Conservation (phyloP, 306 rosid genomes). For the Carpinus viminea region DNA sequence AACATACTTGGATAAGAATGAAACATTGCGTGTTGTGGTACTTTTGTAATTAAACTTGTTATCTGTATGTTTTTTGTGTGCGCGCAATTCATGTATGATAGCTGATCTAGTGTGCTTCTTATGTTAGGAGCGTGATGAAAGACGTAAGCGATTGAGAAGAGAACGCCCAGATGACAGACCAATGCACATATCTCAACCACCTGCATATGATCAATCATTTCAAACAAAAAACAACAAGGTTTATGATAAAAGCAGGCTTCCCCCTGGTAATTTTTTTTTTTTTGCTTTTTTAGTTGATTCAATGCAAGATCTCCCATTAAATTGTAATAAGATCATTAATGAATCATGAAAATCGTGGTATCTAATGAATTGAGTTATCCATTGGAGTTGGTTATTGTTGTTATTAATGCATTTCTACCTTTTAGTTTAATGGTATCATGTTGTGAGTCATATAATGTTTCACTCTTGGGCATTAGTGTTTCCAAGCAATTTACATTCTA, state of each 20-base stretch:
- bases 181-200: slow-evolving; percentile 53
- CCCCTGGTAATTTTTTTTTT: slow-evolving; percentile 70
- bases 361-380: background rate
- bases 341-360: background rate
- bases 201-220: slow-evolving; percentile 58
- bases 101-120: slow-evolving; percentile 28
- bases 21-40: background rate
- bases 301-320: background rate
- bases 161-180: slow-evolving; percentile 87
- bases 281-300: background rate
- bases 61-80: background rate
- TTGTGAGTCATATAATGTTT: background rate
- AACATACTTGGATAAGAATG: background rate
- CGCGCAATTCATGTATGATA: slow-evolving; percentile 19
- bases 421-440: background rate
- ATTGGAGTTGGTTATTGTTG: background rate
- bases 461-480: background rate
- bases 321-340: background rate
- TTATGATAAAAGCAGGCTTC: slow-evolving; percentile 79
- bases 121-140: slow-evolving; percentile 94
- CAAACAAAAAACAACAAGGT: slow-evolving; percentile 53
- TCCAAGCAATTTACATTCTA: background rate
- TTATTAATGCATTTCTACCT: background rate
- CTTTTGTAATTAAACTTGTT: background rate
- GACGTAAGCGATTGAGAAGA: slow-evolving; percentile 76